Base-by-base conservation (phyloP, 306 rosid genomes). In the Urtica urens region DNA sequence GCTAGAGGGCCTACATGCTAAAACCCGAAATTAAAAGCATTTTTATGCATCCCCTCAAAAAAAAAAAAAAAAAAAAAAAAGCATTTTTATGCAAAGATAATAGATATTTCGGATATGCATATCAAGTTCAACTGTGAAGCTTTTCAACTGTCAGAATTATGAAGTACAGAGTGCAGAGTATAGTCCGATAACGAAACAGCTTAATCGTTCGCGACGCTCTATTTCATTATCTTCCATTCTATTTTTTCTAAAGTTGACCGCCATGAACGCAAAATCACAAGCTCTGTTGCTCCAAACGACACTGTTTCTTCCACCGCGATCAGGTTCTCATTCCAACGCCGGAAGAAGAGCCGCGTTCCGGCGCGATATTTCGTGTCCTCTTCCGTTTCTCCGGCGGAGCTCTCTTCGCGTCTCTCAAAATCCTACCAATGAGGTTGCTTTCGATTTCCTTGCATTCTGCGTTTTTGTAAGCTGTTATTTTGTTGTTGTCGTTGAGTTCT, bases 311-410 rank as follows among this genome's bases (percentile, higher is more conserved):
- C 44, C 22, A 1, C 44, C 22, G 1, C 23, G 11, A 11, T 33
- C 28, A 12, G 42, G 16, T 23, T 10, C 34, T 7, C 37, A 34
- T 38, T 28, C 20, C 29, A 49, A 37, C 44, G 27, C 57, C 29
- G n/a, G n/a, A n/a, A 24, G 51, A 19, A 25, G 13, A 20, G 34
- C 7, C 20, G 35, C 58, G 37, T 38, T 55, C 24, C 55, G 24
- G 7, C 52, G 16, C 58, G 1, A 28, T 3, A 11, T 7, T 28
- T 38, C 45, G 7, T 25, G 31, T 12, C 37, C 60, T 20, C 40
- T 47, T 17, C 31, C 14, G 3, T 44, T 49, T 37, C 46, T 51
- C 58, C 19, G 19, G 59, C 45, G 55, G 25, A 30, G 41, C 55
- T 50, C 28, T 23, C 39, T 46, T 23, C 43, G 31, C 42, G 30